Percentiles rank a stretch among this genome's conserved stretches.
Evolutionary conservation across 139 green algal genomes (phyloP).

Genomic region (Zygnema circumcarinatum): DNA sequence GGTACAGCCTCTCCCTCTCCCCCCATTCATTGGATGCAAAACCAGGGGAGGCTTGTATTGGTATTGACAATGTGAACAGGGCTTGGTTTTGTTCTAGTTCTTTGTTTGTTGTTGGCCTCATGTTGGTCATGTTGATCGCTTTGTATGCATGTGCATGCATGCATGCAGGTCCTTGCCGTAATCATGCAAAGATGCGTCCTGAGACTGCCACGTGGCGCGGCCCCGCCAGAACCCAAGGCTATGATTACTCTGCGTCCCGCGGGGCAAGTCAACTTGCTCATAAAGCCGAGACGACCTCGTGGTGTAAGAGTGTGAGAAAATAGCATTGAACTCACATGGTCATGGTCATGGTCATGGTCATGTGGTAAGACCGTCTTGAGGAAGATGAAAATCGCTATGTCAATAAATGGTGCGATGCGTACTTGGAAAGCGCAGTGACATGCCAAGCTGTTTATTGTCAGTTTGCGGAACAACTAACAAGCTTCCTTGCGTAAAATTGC

Average conservation of each 20-base stretch:
- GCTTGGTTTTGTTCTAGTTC: slow-evolving; percentile 8
- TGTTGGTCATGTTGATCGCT: no score
- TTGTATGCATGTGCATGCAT: not conserved
- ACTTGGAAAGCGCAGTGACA: no score
- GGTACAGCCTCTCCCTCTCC: slow-evolving; percentile 56
- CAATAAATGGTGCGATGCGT: no score
- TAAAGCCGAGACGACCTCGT: slow-evolving; percentile 12
- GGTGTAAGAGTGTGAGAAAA: no score
- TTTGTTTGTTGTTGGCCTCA: no score
- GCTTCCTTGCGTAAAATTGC: no score
- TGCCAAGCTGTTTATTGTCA: no score
- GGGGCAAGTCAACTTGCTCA: slow-evolving; percentile 29
- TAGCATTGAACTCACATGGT: no score
- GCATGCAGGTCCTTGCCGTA: slow-evolving; percentile 25
- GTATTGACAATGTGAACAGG: not conserved
- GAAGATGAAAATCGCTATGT: no score
- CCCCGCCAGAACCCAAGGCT: slow-evolving; percentile 9
- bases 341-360: no score
- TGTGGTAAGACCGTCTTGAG: no score
- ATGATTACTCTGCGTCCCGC: slow-evolving; percentile 43
- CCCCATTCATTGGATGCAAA: not conserved
- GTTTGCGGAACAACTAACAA: no score
- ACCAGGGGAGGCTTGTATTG: not conserved
- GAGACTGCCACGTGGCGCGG: not conserved
- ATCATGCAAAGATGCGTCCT: slow-evolving; percentile 5